phyloP scores from a whole-genome alignment of 495 filamentous ascomycete species.

The Baudoinia panamericana region DNA sequence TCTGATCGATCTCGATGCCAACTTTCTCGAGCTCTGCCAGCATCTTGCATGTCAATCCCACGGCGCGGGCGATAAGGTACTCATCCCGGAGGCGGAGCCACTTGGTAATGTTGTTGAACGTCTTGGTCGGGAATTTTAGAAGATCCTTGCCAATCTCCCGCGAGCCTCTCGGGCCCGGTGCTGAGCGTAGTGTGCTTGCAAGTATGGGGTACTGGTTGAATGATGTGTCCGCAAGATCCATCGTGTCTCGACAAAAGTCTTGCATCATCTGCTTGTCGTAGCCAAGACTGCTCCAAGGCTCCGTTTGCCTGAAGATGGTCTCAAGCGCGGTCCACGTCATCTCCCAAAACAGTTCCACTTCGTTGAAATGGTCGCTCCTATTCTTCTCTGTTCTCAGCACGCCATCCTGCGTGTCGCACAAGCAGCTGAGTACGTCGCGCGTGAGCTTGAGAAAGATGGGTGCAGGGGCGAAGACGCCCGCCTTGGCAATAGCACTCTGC shows the following conservation, averaged over 20 bases:
- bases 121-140: constrained; percentile 46
- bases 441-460: constrained; percentile 58
- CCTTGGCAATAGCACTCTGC: constrained; percentile 41
- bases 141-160: constrained; percentile 33
- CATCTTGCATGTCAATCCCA: constrained; percentile 55
- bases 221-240: constrained; percentile 77
- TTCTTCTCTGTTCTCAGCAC: constrained; percentile 50
- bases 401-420: constrained; percentile 72
- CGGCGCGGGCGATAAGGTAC: constrained; percentile 63
- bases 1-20: constrained; percentile 50
- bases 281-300: constrained; percentile 57
- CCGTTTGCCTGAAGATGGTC: constrained; percentile 70
- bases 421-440: constrained; percentile 61
- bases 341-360: constrained; percentile 66
- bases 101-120: constrained; percentile 56
- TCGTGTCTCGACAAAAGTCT: constrained; percentile 84
- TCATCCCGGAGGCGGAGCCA: constrained; percentile 76
- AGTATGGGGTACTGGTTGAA: constrained; percentile 74
- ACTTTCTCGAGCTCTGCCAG: constrained; percentile 58
- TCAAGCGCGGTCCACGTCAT: constrained; percentile 64
- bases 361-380: constrained; percentile 49
- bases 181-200: constrained; percentile 45
- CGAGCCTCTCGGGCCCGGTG: constrained; percentile 30
- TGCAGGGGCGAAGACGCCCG: constrained; percentile 52
- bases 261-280: constrained; percentile 63